Conservation (phyloP, 148 eudicot species). For the Nyssa sinensis region DNA sequence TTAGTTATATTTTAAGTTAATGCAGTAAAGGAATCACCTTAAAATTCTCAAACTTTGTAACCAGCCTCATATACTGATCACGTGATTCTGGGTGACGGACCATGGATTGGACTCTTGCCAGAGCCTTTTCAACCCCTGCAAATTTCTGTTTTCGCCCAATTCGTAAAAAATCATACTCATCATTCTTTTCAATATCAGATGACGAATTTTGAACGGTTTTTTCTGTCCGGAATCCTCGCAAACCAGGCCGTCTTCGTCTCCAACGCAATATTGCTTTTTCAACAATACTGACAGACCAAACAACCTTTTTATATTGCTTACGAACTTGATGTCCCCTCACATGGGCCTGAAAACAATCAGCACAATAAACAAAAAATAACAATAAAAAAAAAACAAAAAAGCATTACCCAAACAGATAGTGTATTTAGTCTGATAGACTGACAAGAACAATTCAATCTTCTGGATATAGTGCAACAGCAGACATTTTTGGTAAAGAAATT, state of each 20-base stretch:
- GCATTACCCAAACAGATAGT: not conserved
- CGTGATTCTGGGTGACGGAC: slow-evolving; percentile 60
- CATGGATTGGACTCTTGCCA: slow-evolving; percentile 67
- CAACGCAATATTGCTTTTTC: slow-evolving; percentile 77
- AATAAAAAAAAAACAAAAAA: not conserved
- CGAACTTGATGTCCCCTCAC: slow-evolving; percentile 78
- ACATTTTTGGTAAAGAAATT: not conserved
- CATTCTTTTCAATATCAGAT: slow-evolving; percentile 35
- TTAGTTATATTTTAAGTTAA: not conserved
- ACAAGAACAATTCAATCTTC: not conserved
- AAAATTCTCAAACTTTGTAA: slow-evolving; percentile 15
- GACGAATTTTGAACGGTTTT: slow-evolving; percentile 21
- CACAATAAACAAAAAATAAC: not conserved
- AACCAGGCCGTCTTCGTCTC: slow-evolving; percentile 63
- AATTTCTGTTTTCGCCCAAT: slow-evolving; percentile 58
- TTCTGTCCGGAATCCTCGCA: slow-evolving; percentile 62
- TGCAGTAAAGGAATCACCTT: slow-evolving; percentile 8
- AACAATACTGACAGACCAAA: slow-evolving; percentile 68
- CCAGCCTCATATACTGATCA: slow-evolving; percentile 61
- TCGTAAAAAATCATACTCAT: slow-evolving; percentile 58
- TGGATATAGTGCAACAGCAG: not conserved
- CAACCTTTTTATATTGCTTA: slow-evolving; percentile 58
- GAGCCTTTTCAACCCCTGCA: slow-evolving; percentile 54
- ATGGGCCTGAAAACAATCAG: slow-evolving; percentile 47
- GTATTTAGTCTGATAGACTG: not conserved